These are phyloP conservation scores for Leccinellum albellum DNA, from an alignment of 768 basidiomycete genomes.

Conservation along the genomic window DNA sequence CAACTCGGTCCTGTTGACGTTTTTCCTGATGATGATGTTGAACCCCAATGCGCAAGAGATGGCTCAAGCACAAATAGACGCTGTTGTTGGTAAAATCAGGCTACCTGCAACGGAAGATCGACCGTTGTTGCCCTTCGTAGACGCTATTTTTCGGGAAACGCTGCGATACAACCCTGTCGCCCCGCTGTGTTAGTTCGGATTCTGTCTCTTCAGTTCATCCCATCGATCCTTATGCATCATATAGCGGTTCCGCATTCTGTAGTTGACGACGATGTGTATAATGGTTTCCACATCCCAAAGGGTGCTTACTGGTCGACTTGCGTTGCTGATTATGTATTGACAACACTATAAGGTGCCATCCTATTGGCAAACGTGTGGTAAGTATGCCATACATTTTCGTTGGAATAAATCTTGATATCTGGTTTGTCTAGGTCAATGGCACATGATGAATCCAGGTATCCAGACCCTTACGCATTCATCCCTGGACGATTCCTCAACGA, in stretches of 20 bases:
- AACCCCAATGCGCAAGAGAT: not conserved
- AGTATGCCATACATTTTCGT: not conserved
- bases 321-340: not conserved
- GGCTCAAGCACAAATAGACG: not conserved
- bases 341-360: not conserved
- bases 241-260: not conserved
- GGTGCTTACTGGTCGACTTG: not conserved
- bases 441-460: not conserved
- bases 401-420: not conserved
- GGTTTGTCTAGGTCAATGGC: not conserved
- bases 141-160: not conserved
- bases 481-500: not conserved
- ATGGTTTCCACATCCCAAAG: not conserved
- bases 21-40: not conserved
- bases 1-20: not conserved
- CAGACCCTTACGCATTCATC: not conserved
- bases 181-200: not conserved
- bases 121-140: not conserved
- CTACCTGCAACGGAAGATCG: not conserved
- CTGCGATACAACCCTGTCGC: not conserved
- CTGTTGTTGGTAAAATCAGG: not conserved
- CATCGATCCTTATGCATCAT: not conserved
- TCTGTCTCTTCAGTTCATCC: not conserved
- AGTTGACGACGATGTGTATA: not conserved
- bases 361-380: not conserved